Evolutionary conservation across 2,329 filamentous ascomycete genomes (phyloP).

Genomic region (Phoma sp.): DNA sequence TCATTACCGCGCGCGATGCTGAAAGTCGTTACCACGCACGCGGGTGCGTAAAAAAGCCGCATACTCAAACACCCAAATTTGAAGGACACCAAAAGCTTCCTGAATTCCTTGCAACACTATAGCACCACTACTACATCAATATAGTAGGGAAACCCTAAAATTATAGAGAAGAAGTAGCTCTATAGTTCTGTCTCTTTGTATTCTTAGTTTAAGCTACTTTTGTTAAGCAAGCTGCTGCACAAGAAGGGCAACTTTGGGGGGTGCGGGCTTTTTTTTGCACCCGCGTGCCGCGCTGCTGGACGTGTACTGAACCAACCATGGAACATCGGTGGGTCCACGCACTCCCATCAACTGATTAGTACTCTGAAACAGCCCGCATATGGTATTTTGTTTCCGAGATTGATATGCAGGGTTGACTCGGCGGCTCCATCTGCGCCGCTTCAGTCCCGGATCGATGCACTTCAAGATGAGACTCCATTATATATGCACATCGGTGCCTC

Average conservation of each 20-base stretch:
- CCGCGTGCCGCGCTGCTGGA: conserved; percentile 15
- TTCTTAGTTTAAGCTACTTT: no score
- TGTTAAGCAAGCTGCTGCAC: no score
- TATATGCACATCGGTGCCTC: conserved; percentile 14
- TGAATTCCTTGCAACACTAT: no score
- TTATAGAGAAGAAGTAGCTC: no score
- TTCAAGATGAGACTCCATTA: conserved; percentile 11
- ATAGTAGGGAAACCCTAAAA: no score
- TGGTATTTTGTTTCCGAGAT: conserved; percentile 26
- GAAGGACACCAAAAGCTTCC: no score
- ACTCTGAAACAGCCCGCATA: conserved; percentile 20
- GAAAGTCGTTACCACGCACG: conserved; percentile 10
- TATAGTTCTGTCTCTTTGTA: no score
- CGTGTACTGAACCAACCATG: conserved; percentile 27
- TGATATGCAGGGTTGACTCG: conserved; percentile 20
- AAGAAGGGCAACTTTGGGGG: no score
- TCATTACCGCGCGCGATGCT: conserved; percentile 10
- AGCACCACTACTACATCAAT: no score
- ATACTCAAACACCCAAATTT: no score
- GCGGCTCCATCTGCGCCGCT: conserved; percentile 19
- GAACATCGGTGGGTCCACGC: conserved; percentile 25
- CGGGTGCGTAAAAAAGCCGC: no score
- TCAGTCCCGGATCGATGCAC: conserved; percentile 9
- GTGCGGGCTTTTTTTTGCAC: no score
- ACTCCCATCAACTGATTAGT: conserved; percentile 20